A percentile compares a stretch with the other conserved stretches of the same genome.
These are phyloP conservation scores for Cryomyces antarcticus DNA, from an alignment of 495 filamentous ascomycete species.

Conservation along the genomic window DNA sequence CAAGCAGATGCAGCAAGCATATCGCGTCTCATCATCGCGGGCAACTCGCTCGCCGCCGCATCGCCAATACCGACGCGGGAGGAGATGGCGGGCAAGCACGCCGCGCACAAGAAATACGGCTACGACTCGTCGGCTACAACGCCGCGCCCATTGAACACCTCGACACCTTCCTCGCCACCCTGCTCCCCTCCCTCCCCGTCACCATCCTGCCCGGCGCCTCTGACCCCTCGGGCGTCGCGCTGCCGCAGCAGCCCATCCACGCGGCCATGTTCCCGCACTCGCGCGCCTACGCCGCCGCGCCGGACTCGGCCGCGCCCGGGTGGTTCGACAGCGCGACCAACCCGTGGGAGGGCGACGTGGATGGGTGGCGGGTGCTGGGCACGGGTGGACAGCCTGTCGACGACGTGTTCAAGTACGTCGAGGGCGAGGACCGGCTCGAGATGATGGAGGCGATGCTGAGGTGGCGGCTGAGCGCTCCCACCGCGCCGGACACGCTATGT, in stretches of 20 bases:
- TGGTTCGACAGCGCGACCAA: constrained; percentile 89
- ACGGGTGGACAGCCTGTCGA: constrained; percentile 83
- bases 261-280: constrained; percentile 31
- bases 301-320: constrained; percentile 29
- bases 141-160: constrained; percentile 60
- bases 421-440: constrained; percentile 48
- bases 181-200: constrained; percentile 32
- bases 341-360: constrained; percentile 74
- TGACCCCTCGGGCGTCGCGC: constrained; percentile 41
- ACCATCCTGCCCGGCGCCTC: constrained; percentile 31
- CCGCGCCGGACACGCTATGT: constrained; percentile 93
- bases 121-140: constrained; percentile 85
- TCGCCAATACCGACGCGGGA: constrained; percentile 26
- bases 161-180: constrained; percentile 58
- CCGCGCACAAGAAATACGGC: constrained; percentile 60
- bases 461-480: constrained; percentile 85
- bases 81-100: constrained; percentile 26
- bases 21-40: constrained; percentile 72
- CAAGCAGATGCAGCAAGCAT: constrained; percentile 47
- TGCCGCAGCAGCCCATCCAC: constrained; percentile 22
- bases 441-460: constrained; percentile 84
- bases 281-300: constrained; percentile 33
- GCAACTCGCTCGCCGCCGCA: constrained; percentile 52
- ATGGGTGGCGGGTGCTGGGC: constrained; percentile 68
- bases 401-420: constrained; percentile 80